These are phyloP conservation scores for Sporothrix curviconia DNA, from an alignment of 2,329 filamentous ascomycete species.

Conservation along the genomic window DNA sequence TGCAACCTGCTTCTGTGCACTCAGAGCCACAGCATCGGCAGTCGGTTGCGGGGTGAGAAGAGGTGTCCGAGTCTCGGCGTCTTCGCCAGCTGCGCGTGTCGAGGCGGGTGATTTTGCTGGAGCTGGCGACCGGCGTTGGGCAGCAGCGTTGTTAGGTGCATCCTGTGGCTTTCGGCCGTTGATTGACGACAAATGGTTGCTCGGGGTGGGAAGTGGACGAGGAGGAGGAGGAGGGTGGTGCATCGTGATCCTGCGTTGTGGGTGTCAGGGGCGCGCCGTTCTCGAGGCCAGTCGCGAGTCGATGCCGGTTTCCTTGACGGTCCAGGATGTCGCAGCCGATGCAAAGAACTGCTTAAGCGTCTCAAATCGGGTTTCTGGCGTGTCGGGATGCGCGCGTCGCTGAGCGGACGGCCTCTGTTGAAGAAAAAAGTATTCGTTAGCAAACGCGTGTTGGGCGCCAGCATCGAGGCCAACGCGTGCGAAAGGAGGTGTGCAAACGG, in stretches of 20 bases:
- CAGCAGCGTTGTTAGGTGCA: background rate
- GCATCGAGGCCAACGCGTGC: no score
- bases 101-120: background rate
- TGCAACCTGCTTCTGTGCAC: background rate
- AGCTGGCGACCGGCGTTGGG: background rate
- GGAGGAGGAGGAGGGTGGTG: background rate
- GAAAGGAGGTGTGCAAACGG: no score
- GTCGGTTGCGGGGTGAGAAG: background rate
- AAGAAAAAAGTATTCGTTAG: constrained; percentile 18
- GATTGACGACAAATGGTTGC: background rate
- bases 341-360: constrained; percentile 33
- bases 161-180: background rate
- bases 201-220: background rate
- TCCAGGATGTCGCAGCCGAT: constrained; percentile 22
- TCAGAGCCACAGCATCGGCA: background rate
- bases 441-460: background rate
- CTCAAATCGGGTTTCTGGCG: constrained; percentile 40
- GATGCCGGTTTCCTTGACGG: constrained; percentile 14
- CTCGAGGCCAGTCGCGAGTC: constrained; percentile 6
- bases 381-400: constrained; percentile 47
- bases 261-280: constrained; percentile 2
- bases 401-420: constrained; percentile 41
- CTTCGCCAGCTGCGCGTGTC: background rate
- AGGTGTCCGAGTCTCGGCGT: background rate
- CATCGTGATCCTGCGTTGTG: background rate